phyloP scores from a whole-genome alignment of 306 rosid species.

The Oemleria cerasiformis region DNA sequence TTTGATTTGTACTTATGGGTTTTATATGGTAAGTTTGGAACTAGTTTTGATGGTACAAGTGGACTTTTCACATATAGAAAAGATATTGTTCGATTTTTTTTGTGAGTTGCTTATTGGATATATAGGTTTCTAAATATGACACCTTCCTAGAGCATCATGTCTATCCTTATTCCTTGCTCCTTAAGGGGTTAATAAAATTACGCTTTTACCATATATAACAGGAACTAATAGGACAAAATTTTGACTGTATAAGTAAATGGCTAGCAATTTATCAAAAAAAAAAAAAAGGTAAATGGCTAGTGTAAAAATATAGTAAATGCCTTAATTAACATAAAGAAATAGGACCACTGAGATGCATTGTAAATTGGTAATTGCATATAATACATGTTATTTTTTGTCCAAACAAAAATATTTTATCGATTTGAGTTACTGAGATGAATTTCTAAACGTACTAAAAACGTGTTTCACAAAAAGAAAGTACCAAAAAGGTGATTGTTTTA shows the following conservation, averaged over 20 bases:
- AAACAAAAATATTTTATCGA: too few species aligned
- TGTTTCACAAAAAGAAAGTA: too few species aligned
- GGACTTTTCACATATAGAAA: neutral
- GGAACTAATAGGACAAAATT: neutral
- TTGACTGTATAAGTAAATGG: neutral
- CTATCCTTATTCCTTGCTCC: too few species aligned
- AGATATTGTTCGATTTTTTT: neutral
- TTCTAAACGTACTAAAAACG: too few species aligned
- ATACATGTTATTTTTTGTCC: too few species aligned
- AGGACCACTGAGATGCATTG: neutral
- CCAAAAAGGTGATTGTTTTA: too few species aligned
- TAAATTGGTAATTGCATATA: too few species aligned
- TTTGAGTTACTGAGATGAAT: too few species aligned
- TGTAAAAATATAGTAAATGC: neutral
- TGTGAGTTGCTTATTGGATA: neutral
- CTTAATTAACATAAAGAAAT: neutral
- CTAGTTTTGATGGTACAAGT: neutral
- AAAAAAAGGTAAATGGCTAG: neutral
- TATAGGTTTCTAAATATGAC: neutral
- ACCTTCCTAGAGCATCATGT: neutral
- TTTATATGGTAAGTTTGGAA: neutral
- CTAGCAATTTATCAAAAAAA: too few species aligned
- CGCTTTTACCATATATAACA: neutral
- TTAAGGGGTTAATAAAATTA: too few species aligned
- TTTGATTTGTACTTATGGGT: neutral